Evolutionary conservation across 2,329 filamentous ascomycete species (phyloP), one percentile per base, ranked within the genome.

Genomic region (Sporothrix variecibatus): DNA sequence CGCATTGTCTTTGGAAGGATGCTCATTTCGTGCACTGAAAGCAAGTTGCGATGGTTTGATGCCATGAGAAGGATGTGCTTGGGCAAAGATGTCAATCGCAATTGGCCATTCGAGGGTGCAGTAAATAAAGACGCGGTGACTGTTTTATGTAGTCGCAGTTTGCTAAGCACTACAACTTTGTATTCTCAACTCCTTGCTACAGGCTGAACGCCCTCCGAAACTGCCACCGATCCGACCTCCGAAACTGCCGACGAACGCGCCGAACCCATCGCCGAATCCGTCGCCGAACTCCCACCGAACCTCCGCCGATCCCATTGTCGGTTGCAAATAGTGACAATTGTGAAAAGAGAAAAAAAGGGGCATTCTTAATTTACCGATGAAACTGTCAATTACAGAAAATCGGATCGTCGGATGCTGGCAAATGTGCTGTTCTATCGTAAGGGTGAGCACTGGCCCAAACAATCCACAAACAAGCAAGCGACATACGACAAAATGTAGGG

Each of bases 1-100:
- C 84, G 83, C 83, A 85, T 86, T 1, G 81, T 85, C 64, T 68
- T 51, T 49, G 64, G 64, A 15, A 67, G 31, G 31, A 15, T 20
- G 60, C n/a, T 38, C 60, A 64, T 64, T 20, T n/a, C 26, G 60
- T 6, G n/a, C 28, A 40, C n/a, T 11, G 26, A 28, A n/a, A 53
- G 1, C 26, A 31, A 1, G 26, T 58, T 58, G 26, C 26, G 26
- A 28, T 58, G 26, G 56, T 58, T 15, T 15, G 26, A 9, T 28
- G 26, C 28, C 1, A 11, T 15, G 11, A 51, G 51, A 20, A 51
- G 46, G 17, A 53, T 28, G 56, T 28, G 26, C 23, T 58, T 58
- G 26, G 26, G 17, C 2, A 15, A 58, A 6, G 6, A 26, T 31
- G 26, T 31, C 15, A 9, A 23, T 23, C 26, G 26, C 56, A 31